Conservation (phyloP, 805 yeast species). For the Teunomyces atbi region DNA sequence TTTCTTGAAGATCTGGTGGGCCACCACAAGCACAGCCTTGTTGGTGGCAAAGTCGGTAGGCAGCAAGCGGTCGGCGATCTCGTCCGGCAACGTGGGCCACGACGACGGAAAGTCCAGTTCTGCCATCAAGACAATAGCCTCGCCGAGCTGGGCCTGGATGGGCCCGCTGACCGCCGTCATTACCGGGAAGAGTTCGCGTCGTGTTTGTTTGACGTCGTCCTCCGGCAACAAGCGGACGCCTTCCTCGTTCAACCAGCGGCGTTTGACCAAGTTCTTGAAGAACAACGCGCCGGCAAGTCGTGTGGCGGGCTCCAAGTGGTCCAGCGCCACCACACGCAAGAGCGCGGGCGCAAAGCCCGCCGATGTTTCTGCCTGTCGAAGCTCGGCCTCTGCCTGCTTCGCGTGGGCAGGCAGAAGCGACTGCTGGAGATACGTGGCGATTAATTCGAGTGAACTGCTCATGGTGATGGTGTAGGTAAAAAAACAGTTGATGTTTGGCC, state of each 20-base stretch:
- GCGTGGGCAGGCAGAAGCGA: slow-evolving; percentile 66
- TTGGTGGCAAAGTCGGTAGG: slow-evolving; percentile 67
- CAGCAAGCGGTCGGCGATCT: slow-evolving; percentile 65
- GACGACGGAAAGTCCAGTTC: slow-evolving; percentile 92
- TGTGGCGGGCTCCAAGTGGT: slow-evolving; percentile 50
- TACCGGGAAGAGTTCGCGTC: slow-evolving; percentile 73
- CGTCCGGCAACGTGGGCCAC: slow-evolving; percentile 79
- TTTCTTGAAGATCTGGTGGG: slow-evolving; percentile 92
- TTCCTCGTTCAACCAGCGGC: slow-evolving; percentile 89
- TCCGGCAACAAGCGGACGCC: slow-evolving; percentile 68
- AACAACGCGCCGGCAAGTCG: slow-evolving; percentile 87
- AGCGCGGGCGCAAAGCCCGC: slow-evolving; percentile 77
- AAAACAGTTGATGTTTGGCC: too few relatives aligned
- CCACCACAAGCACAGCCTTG: slow-evolving; percentile 84
- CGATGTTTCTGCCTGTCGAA: slow-evolving; percentile 59
- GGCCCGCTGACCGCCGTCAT: slow-evolving; percentile 81
- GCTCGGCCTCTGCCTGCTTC: slow-evolving; percentile 61
- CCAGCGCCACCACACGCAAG: slow-evolving; percentile 72
- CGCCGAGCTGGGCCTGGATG: slow-evolving; percentile 92
- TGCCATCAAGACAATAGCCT: slow-evolving; percentile 87
- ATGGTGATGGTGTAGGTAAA: too few relatives aligned
- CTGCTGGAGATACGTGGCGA: slow-evolving; percentile 56
- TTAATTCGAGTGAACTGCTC: slow-evolving; percentile 35
- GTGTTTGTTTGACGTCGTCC: slow-evolving; percentile 65
- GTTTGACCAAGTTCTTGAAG: slow-evolving; percentile 80